A percentile compares a stretch with the other conserved stretches of the same genome.
Conservation (phyloP, 2,329 filamentous ascomycete species). For the Xylaria polymorpha region DNA sequence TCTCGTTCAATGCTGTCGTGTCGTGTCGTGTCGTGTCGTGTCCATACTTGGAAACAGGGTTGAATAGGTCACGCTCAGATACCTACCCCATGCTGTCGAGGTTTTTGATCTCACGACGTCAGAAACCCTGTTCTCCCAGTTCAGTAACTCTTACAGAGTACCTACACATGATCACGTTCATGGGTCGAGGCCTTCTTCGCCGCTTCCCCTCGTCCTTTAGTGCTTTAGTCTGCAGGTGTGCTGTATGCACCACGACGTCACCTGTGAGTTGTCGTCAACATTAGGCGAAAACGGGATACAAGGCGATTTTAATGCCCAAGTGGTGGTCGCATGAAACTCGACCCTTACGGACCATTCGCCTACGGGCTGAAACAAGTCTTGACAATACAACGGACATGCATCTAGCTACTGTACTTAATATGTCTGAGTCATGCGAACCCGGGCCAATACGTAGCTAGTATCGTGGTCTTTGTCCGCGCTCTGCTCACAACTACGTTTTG, state of each 20-base stretch:
- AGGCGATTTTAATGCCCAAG: constrained; percentile 34
- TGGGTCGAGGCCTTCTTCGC: constrained; percentile 3
- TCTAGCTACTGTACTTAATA: constrained; percentile 35
- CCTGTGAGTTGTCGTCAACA: constrained; percentile 35
- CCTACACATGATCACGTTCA: constrained; percentile 1
- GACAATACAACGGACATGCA: constrained; percentile 37
- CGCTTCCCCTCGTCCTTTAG: constrained; percentile 1
- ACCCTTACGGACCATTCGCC: constrained; percentile 45
- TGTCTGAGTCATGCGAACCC: constrained; percentile 38
- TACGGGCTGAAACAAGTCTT: constrained; percentile 47
- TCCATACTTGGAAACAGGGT: constrained; percentile 10
- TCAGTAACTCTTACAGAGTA: not conserved
- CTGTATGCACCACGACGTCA: constrained; percentile 35
- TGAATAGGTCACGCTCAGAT: constrained; percentile 8
- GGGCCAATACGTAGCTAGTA: constrained; percentile 9
- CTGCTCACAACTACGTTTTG: constrained; percentile 9
- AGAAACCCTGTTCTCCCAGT: not conserved
- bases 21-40: constrained; percentile 20
- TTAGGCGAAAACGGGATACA: constrained; percentile 35
- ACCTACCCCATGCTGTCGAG: constrained; percentile 21
- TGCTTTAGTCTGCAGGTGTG: not conserved
- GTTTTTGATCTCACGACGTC: constrained; percentile 5
- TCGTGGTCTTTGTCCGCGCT: not conserved
- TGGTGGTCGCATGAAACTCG: constrained; percentile 47
- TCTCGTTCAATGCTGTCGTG: constrained; percentile 17